phyloP scores from a whole-genome alignment of 2,329 filamentous ascomycete species.

The Daldinia sp. region DNA sequence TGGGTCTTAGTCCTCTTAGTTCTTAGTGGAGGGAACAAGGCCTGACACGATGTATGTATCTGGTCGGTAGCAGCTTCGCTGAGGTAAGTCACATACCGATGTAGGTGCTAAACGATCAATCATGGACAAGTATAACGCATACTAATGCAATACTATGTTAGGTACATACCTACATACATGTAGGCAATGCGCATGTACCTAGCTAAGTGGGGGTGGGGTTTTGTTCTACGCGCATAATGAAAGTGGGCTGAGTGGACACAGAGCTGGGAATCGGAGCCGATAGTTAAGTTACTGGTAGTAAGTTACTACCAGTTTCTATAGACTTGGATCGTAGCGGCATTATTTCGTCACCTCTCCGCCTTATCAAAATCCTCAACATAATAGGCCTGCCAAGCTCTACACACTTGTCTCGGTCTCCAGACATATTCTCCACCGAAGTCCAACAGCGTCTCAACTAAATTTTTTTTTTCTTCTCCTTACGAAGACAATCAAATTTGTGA shows the following conservation, averaged over 20 bases:
- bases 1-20: constrained; percentile 27
- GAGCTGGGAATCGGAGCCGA: constrained; percentile 15
- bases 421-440: constrained; percentile 4
- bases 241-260: constrained; percentile 11
- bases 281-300: not conserved
- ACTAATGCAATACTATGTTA: not conserved
- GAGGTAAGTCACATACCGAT: not conserved
- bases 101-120: not conserved
- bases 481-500: not conserved
- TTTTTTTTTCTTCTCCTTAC: constrained; percentile 8
- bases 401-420: not conserved
- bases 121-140: not conserved
- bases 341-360: constrained; percentile 36
- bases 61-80: constrained; percentile 12
- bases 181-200: not conserved
- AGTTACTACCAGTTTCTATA: constrained; percentile 4
- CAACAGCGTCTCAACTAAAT: constrained; percentile 13
- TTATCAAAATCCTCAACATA: constrained; percentile 33
- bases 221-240: constrained; percentile 6
- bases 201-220: constrained; percentile 6
- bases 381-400: constrained; percentile 22
- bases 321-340: constrained; percentile 31
- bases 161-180: not conserved
- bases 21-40: constrained; percentile 9
- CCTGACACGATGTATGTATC: constrained; percentile 32